phyloP scores from a whole-genome alignment of 1,284 basidiomycete genomes.

The Ganoderma lucidum region DNA sequence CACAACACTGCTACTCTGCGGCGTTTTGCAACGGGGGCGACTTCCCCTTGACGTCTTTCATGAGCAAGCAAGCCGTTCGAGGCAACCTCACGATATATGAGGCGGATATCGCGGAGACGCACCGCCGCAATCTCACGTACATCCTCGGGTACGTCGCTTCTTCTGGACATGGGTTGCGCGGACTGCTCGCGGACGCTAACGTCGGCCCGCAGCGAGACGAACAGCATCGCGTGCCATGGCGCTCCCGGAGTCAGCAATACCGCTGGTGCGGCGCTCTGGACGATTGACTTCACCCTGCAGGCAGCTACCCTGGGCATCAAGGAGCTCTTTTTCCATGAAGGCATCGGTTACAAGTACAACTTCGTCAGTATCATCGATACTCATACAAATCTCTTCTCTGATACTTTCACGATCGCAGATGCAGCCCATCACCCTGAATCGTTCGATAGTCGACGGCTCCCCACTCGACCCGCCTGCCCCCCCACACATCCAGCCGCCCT shows the following conservation, averaged over 20 bases:
- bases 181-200: background rate
- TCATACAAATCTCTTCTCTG: background rate
- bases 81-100: slow-evolving; percentile 60
- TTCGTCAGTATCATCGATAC: slow-evolving; percentile 40
- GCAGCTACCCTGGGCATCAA: slow-evolving; percentile 46
- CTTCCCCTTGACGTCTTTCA: slow-evolving; percentile 61
- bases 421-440: slow-evolving; percentile 59
- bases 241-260: slow-evolving; percentile 73
- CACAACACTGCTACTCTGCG: slow-evolving; percentile 68
- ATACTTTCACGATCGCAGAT: slow-evolving; percentile 45
- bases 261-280: slow-evolving; percentile 74
- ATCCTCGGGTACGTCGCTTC: slow-evolving; percentile 59
- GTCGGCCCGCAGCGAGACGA: slow-evolving; percentile 36
- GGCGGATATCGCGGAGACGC: slow-evolving; percentile 58
- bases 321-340: slow-evolving; percentile 49
- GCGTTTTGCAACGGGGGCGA: slow-evolving; percentile 60
- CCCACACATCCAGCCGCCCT: slow-evolving; percentile 65
- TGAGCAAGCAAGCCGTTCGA: slow-evolving; percentile 66
- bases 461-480: slow-evolving; percentile 52
- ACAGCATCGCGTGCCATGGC: slow-evolving; percentile 54
- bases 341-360: slow-evolving; percentile 54
- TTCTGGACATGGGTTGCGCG: background rate
- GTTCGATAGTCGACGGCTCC: slow-evolving; percentile 60
- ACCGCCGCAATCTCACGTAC: slow-evolving; percentile 57
- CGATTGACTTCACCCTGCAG: slow-evolving; percentile 68